Percentiles rank a stretch among this genome's conserved stretches.
Evolutionary conservation across 148 eudicot genomes (phyloP).

Genomic region (Silene uniflora): DNA sequence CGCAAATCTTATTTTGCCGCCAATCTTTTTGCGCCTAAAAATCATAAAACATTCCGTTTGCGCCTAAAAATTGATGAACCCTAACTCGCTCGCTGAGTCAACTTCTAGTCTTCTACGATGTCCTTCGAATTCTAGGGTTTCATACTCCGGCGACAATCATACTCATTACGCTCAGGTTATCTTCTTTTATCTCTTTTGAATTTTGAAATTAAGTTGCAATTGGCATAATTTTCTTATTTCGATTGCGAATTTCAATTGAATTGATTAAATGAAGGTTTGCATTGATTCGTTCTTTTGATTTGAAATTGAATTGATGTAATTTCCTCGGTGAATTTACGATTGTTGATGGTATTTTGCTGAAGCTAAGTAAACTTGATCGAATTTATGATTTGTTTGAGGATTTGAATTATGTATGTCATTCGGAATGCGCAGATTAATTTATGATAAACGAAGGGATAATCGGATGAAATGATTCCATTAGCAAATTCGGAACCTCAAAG

Average conservation of each 20-base stretch:
- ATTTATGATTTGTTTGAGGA: background rate
- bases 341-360: background rate
- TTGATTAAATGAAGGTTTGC: background rate
- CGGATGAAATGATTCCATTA: background rate
- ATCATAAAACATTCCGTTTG: background rate
- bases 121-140: slow-evolving; percentile 25
- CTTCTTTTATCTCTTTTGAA: slow-evolving; percentile 1
- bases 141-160: slow-evolving; percentile 20
- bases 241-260: background rate
- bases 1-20: background rate
- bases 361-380: background rate
- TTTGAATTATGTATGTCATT: background rate
- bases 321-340: background rate
- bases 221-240: background rate
- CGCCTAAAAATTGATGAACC: background rate
- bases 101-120: slow-evolving; percentile 6
- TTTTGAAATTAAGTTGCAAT: background rate
- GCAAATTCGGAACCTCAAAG: background rate
- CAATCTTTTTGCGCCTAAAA: background rate
- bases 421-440: background rate
- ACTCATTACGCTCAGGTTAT: slow-evolving; percentile 76
- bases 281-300: no score
- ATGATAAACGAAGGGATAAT: background rate
- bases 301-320: background rate
- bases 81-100: background rate